Percentiles rank a stretch among this genome's conserved stretches.
Evolutionary conservation across 192 early-diverging fungal genomes (phyloP).

Genomic region (Backusella morwellensis): DNA sequence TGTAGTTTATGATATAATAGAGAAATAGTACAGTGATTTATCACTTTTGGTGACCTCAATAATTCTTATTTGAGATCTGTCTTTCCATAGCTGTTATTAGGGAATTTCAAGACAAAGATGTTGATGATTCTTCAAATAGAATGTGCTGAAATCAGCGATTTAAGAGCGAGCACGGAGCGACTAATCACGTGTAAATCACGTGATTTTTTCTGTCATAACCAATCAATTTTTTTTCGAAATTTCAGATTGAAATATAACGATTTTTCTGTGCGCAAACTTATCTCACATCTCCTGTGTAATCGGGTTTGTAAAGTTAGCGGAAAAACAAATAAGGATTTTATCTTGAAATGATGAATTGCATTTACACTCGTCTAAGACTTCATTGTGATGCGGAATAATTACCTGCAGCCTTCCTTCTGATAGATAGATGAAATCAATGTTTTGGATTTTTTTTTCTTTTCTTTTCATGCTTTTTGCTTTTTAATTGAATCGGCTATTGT

Average conservation of each 20-base stretch:
- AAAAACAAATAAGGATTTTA: background rate
- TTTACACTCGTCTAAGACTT: conserved; percentile 3
- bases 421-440: background rate
- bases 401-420: conserved; percentile 4
- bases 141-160: too few species aligned
- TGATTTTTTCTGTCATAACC: background rate
- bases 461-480: too few species aligned
- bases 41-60: too few species aligned
- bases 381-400: background rate
- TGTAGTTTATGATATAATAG: too few species aligned
- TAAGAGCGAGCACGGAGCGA: background rate
- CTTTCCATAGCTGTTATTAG: too few species aligned
- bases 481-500: too few species aligned
- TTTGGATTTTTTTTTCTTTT: background rate
- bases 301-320: background rate
- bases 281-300: background rate
- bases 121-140: too few species aligned
- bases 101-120: too few species aligned
- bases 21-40: too few species aligned
- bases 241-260: background rate
- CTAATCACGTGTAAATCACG: background rate
- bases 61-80: too few species aligned
- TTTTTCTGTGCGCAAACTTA: background rate
- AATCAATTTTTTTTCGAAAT: background rate
- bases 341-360: conserved; percentile 7